phyloP scores from a whole-genome alignment of 2,329 filamentous ascomycete species.

The Teratosphaeria zuluensis region DNA sequence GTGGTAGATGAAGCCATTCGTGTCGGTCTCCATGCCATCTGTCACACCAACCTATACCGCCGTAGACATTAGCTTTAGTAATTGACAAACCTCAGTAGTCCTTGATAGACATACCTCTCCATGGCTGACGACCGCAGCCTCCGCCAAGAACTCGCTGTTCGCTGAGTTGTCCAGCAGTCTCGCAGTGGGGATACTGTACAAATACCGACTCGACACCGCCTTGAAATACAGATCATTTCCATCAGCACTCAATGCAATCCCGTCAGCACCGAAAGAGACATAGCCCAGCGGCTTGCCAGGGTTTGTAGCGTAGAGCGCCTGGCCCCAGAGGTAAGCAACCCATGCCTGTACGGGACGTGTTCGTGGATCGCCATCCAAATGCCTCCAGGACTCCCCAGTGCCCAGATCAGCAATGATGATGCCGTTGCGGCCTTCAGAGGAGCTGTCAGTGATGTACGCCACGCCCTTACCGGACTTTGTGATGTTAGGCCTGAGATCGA shows the following conservation, averaged over 20 bases:
- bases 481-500: constrained; percentile 37
- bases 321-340: constrained; percentile 40
- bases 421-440: constrained; percentile 39
- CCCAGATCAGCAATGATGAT: constrained; percentile 43
- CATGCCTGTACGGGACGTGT: constrained; percentile 39
- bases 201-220: constrained; percentile 34
- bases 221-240: constrained; percentile 40
- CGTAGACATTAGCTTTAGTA: no score
- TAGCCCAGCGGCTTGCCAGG: constrained; percentile 29
- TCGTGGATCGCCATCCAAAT: constrained; percentile 34
- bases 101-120: constrained; percentile 24
- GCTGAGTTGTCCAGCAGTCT: constrained; percentile 31
- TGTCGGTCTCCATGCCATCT: constrained; percentile 45
- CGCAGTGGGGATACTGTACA: constrained; percentile 38
- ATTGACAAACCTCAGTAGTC: background rate
- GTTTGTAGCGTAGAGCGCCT: constrained; percentile 35
- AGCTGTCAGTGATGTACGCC: constrained; percentile 46
- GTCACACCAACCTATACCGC: constrained; percentile 33
- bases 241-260: constrained; percentile 42
- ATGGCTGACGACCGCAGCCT: constrained; percentile 32
- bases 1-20: constrained; percentile 40
- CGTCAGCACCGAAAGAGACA: constrained; percentile 39
- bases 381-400: constrained; percentile 40
- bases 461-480: constrained; percentile 36
- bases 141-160: constrained; percentile 35